Conservation (phyloP, 495 filamentous ascomycete species). For the Pyronema domesticum region DNA sequence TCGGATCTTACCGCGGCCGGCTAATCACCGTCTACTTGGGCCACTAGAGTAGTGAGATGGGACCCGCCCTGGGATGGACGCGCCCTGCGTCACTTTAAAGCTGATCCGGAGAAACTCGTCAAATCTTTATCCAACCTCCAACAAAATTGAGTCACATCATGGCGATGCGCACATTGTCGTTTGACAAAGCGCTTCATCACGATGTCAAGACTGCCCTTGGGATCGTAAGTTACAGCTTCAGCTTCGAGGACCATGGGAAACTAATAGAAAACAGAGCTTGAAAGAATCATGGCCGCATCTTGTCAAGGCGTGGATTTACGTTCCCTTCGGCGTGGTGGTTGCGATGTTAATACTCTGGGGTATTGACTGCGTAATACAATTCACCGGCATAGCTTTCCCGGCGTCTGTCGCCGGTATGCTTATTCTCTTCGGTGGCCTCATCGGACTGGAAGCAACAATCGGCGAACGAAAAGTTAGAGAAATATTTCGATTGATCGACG, state of each 20-base stretch:
- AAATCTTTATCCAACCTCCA: too few species aligned
- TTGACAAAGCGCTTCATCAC: not conserved
- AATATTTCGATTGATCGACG: constrained; percentile 31
- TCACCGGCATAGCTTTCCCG: constrained; percentile 34
- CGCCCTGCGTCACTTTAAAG: too few species aligned
- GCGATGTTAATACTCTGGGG: constrained; percentile 36
- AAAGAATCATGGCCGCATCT: constrained; percentile 12
- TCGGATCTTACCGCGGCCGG: too few species aligned
- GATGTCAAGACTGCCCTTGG: not conserved
- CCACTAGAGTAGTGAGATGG: too few species aligned
- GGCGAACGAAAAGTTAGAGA: constrained; percentile 31
- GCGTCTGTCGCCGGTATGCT: constrained; percentile 36
- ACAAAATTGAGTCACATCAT: not conserved
- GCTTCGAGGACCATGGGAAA: not conserved
- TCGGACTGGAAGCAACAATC: constrained; percentile 28
- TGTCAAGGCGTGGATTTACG: constrained; percentile 32
- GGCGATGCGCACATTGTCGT: not conserved
- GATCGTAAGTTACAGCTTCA: not conserved
- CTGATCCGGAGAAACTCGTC: too few species aligned
- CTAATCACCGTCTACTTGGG: too few species aligned
- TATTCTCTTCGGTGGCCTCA: constrained; percentile 31
- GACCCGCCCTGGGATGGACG: too few species aligned
- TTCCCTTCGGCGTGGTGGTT: constrained; percentile 31
- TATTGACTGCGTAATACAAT: constrained; percentile 31
- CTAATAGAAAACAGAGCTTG: not conserved